Percentiles rank a stretch among this genome's conserved stretches.
phyloP scores from a whole-genome alignment of 1,284 basidiomycete species.

The Leccinum holopus region DNA sequence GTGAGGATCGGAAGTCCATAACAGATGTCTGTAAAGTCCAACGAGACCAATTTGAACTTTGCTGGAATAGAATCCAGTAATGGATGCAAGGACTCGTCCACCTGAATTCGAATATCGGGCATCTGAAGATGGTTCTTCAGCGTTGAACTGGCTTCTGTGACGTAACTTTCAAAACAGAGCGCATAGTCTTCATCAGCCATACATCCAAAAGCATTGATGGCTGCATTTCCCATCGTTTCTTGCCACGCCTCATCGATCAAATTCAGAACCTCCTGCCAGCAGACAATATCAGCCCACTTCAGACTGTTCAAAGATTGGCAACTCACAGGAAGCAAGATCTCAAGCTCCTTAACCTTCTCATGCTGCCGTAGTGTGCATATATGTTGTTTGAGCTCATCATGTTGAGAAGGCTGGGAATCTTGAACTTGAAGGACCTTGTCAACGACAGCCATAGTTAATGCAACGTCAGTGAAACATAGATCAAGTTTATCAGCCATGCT shows the following conservation, averaged over 20 bases:
- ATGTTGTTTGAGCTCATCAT: no score
- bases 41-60: conserved; percentile 5
- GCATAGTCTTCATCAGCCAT: neutral
- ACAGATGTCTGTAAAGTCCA: neutral
- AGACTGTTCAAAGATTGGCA: neutral
- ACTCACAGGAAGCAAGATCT: neutral
- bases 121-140: neutral
- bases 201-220: neutral
- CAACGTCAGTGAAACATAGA: conserved; percentile 2
- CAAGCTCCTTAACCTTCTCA: neutral
- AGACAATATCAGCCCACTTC: neutral
- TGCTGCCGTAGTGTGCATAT: neutral
- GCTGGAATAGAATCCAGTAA: neutral
- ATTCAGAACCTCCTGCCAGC: neutral
- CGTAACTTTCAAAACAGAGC: neutral
- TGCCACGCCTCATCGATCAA: neutral
- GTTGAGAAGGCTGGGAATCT: no score
- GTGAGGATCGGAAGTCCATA: conserved; percentile 7
- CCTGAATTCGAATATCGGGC: neutral
- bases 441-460: no score
- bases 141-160: neutral
- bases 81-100: neutral
- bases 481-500: conserved; percentile 1
- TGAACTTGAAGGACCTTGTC: no score
- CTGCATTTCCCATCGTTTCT: neutral